Base-by-base conservation (phyloP, 1,284 basidiomycete genomes). In the Violaceomyces palustris region DNA sequence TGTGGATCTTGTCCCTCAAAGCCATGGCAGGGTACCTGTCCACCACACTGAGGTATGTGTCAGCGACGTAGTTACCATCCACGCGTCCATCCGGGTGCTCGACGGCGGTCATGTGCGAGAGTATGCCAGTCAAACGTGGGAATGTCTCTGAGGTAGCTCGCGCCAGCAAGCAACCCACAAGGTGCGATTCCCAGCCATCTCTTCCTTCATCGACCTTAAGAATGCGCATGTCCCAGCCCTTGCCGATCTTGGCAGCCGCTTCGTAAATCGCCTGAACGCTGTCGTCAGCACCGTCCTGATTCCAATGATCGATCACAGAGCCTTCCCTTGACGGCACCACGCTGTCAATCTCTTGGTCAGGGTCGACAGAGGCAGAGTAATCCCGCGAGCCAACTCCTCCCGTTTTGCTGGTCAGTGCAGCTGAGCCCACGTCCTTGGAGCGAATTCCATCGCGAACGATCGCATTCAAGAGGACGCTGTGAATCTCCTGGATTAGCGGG, bases 401-500 rank as follows among this genome's bases (percentile, higher is more conserved):
- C 19, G 18, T 33, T 2, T 21, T 23, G 15, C 6, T 25, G 17
- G 22, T 28, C 17, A 15, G 17, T 19, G 40, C 33, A n/a, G 40
- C 27, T 28, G 32, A 23, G 6, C 18, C 24, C 31, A 29, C n/a
- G 7, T 33, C 14, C 29, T 50, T 49, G 14, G 40, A 21, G 6
- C 38, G 3, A 74, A 21, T 87, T 79, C 28, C 61, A 45, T 92
- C 91, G 24, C 85, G 82, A 25, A 77, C 74, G 39, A 97, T 79
- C 59, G 87, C 83, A 74, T 92, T 93, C 53, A 97, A 84, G 29
- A 98, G 81, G 0, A 82, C 82, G 0, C 87, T 84, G 74, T 98
- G 92, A 27, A 94, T 80, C 74, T 97, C 94, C 40, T 82, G 82
- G 29, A 97, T 79, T 31, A 98, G 78, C 25, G 80, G 69, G 62